These are phyloP conservation scores for Annona squamosa DNA, from an alignment of 164 flowering plant genomes.

Conservation along the genomic window DNA sequence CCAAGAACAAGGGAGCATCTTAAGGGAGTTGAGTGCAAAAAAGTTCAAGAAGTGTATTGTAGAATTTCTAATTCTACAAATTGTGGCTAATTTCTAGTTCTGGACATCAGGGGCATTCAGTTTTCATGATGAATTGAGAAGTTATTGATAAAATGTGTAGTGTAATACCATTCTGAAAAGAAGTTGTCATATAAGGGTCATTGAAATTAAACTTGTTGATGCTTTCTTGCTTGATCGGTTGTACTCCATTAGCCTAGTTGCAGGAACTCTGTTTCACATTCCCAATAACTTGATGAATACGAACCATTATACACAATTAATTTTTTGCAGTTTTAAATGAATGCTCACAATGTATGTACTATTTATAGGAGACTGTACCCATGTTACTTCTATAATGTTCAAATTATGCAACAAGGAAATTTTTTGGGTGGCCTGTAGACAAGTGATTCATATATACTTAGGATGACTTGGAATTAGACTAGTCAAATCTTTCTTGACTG, in stretches of 20 bases:
- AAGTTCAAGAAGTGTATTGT: no score
- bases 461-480: neutral
- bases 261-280: neutral
- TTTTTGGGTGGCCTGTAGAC: neutral
- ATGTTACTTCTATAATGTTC: no score
- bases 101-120: no score
- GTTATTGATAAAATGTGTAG: no score
- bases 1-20: no score
- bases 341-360: neutral
- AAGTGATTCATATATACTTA: neutral
- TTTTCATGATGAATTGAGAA: no score
- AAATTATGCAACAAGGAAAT: neutral
- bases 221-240: neutral
- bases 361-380: neutral
- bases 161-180: no score
- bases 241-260: neutral
- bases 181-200: no score
- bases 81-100: no score
- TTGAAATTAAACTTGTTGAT: neutral
- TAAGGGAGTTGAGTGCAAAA: no score
- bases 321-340: neutral
- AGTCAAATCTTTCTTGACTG: neutral
- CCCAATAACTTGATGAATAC: neutral
- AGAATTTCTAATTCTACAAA: no score
- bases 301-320: neutral